These are phyloP conservation scores for Cubamyces sp. DNA, from an alignment of 768 basidiomycete species.

Conservation along the genomic window DNA sequence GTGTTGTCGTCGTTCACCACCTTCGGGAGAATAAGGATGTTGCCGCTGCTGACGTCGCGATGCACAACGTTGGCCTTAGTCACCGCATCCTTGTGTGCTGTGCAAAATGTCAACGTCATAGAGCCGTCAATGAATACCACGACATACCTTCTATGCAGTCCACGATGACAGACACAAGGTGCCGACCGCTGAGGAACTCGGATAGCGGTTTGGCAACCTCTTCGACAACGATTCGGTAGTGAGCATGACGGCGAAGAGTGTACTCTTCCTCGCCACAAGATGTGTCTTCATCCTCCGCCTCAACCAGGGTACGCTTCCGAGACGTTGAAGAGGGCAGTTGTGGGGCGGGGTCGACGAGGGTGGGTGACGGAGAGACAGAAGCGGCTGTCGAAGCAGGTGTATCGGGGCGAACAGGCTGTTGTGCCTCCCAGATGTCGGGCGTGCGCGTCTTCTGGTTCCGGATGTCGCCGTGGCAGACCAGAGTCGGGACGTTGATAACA, in stretches of 20 bases:
- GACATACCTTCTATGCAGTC: slow-evolving; percentile 3
- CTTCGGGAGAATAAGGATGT: slow-evolving; percentile 9
- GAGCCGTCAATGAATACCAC: not conserved
- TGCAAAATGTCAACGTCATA: not conserved
- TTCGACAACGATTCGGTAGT: slow-evolving; percentile 13
- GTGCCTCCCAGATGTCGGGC: not conserved
- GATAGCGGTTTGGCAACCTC: slow-evolving; percentile 8
- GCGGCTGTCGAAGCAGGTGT: not conserved
- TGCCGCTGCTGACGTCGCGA: slow-evolving; percentile 13
- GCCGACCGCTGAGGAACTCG: not conserved
- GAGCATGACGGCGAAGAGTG: slow-evolving; percentile 1
- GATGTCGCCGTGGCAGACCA: not conserved
- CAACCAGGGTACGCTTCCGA: not conserved
- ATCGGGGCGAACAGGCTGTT: not conserved
- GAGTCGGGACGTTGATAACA: not conserved
- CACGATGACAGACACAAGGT: not conserved
- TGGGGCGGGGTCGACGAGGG: not conserved
- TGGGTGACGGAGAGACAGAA: not conserved
- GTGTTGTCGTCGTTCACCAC: not conserved
- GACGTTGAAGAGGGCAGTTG: not conserved
- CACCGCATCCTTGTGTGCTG: not conserved
- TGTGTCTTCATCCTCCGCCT: not conserved
- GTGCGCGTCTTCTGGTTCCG: not conserved
- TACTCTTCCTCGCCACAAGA: not conserved
- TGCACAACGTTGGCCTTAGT: not conserved